These are phyloP conservation scores for Clausena lansium DNA, from an alignment of 345 rosid species.

Conservation along the genomic window DNA sequence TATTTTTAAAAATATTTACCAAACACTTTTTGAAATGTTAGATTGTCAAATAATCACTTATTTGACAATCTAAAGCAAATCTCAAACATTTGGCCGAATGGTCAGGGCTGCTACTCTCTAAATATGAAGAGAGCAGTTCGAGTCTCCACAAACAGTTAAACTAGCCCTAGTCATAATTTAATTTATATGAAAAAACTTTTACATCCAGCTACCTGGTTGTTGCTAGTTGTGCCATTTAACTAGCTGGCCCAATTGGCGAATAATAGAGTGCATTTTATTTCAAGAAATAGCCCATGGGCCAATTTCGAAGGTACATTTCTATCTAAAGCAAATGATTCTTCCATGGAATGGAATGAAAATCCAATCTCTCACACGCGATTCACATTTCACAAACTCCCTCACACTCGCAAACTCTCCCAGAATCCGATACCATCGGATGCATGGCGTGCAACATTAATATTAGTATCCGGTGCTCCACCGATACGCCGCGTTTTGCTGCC, in stretches of 20 bases:
- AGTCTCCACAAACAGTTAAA: too few species aligned
- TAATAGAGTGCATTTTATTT: not conserved
- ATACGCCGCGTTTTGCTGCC: slow-evolving; percentile 47
- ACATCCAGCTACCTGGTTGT: too few species aligned
- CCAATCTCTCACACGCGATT: not conserved
- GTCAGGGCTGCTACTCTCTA: too few species aligned
- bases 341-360: not conserved
- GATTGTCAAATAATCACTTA: too few species aligned
- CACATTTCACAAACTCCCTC: not conserved
- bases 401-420: not conserved
- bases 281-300: not conserved
- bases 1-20: too few species aligned
- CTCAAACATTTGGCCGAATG: too few species aligned
- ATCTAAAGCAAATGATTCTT: not conserved
- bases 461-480: slow-evolving; percentile 42
- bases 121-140: too few species aligned
- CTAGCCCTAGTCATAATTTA: too few species aligned
- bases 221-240: too few species aligned
- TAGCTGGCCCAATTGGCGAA: not conserved
- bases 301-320: not conserved
- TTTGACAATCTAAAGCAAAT: too few species aligned
- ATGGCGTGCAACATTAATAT: slow-evolving; percentile 46
- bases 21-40: too few species aligned
- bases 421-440: slow-evolving; percentile 21
- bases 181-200: too few species aligned